Percentiles rank a stretch among this genome's conserved stretches.
Evolutionary conservation across 345 rosid species (phyloP).

Genomic region (Rubroshorea leprosula): DNA sequence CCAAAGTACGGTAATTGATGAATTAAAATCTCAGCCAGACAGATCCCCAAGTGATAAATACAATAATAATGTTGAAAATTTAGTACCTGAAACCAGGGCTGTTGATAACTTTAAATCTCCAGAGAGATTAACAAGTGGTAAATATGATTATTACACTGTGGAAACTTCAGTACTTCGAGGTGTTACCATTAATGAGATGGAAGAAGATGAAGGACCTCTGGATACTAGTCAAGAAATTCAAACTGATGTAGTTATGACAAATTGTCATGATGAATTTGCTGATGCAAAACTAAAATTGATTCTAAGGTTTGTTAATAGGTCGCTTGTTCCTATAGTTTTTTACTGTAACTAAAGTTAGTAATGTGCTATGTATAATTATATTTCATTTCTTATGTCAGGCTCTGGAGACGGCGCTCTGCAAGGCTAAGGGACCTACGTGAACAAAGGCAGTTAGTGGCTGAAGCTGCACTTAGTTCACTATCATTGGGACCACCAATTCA

Average conservation of each 20-base stretch:
- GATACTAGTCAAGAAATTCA: constrained; percentile 32
- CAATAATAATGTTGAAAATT: constrained; percentile 21
- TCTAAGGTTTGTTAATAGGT: constrained; percentile 51
- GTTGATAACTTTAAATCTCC: constrained; percentile 20
- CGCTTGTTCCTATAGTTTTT: constrained; percentile 1
- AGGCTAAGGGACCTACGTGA: constrained; percentile 54
- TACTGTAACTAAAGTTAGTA: constrained; percentile 6
- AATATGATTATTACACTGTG: constrained; percentile 17
- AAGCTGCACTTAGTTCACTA: constrained; percentile 66
- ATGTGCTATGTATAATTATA: constrained; percentile 12
- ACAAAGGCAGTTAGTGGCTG: constrained; percentile 59
- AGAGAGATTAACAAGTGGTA: constrained; percentile 17
- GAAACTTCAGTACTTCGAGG: constrained; percentile 23
- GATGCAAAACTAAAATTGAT: constrained; percentile 80
- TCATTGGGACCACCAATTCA: constrained; percentile 69
- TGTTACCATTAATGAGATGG: constrained; percentile 11
- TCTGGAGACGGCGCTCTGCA: constrained; percentile 74
- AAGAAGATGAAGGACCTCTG: constrained; percentile 30
- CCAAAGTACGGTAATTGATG: constrained; percentile 17
- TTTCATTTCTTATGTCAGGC: constrained; percentile 36
- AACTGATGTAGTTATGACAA: constrained; percentile 26
- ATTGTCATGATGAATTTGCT: constrained; percentile 46
- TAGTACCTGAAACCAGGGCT: constrained; percentile 20
- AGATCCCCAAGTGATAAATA: constrained; percentile 15
- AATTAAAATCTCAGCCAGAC: constrained; percentile 14